Conservation (phyloP, 768 basidiomycete genomes). For the Punctularia strigosozonata region DNA sequence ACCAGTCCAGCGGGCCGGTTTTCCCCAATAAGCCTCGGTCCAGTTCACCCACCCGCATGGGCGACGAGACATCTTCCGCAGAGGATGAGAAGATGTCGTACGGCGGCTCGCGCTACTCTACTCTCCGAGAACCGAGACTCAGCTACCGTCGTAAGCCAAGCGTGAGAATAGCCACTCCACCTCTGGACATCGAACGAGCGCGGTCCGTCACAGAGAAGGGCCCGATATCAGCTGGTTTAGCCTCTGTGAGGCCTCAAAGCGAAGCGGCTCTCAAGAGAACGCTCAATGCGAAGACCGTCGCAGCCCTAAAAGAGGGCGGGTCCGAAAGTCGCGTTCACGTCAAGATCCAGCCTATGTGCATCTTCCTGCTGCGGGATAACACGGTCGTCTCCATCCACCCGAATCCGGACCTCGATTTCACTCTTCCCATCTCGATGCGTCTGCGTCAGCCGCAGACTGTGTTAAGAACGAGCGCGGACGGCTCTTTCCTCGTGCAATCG, state of each 20-base stretch:
- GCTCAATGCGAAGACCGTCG: slow-evolving; percentile 12
- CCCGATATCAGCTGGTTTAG: too few relatives aligned
- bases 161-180: too few relatives aligned
- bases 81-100: too few relatives aligned
- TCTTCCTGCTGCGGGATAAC: slow-evolving; percentile 58
- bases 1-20: too few relatives aligned
- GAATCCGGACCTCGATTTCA: slow-evolving; percentile 30
- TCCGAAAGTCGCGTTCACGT: slow-evolving; percentile 51
- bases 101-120: too few relatives aligned
- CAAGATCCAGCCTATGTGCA: slow-evolving; percentile 48
- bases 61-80: too few relatives aligned
- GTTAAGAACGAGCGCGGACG: slow-evolving; percentile 50
- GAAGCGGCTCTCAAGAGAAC: slow-evolving; percentile 19
- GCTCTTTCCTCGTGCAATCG: slow-evolving; percentile 57
- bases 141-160: too few relatives aligned
- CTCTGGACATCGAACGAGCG: too few relatives aligned
- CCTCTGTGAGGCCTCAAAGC: slow-evolving; percentile 15
- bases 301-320: slow-evolving; percentile 38
- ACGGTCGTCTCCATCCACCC: slow-evolving; percentile 53
- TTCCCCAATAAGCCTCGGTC: too few relatives aligned
- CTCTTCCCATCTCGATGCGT: slow-evolving; percentile 47
- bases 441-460: slow-evolving; percentile 48
- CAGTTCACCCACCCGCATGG: too few relatives aligned
- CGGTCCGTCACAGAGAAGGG: too few relatives aligned
- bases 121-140: too few relatives aligned